Conservation (phyloP, 2,329 filamentous ascomycete genomes). For the Xylariaceae sp. region DNA sequence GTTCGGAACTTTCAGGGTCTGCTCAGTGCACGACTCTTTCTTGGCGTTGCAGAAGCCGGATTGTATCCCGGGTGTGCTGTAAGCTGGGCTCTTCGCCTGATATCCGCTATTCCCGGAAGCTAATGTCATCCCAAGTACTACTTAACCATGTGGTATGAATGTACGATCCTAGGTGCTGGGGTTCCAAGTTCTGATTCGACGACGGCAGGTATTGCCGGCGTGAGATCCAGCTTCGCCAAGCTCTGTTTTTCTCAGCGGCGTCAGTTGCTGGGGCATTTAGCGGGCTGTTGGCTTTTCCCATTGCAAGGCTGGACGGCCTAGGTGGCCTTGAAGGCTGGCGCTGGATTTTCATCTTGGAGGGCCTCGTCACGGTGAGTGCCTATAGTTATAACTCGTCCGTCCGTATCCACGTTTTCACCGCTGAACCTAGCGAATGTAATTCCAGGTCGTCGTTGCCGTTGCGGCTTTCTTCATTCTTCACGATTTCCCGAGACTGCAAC, state of each 20-base stretch:
- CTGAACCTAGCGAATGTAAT: not conserved
- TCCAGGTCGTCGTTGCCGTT: slow-evolving; percentile 53
- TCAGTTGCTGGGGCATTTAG: slow-evolving; percentile 75
- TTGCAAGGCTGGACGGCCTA: slow-evolving; percentile 64
- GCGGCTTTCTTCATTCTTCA: slow-evolving; percentile 67
- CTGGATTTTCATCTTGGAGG: slow-evolving; percentile 68
- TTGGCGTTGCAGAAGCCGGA: slow-evolving; percentile 32
- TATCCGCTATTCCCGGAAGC: not conserved
- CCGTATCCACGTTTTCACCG: too few species aligned
- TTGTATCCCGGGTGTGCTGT: slow-evolving; percentile 35
- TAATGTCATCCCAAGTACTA: slow-evolving; percentile 39
- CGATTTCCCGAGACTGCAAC: slow-evolving; percentile 73
- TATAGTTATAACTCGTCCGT: not conserved
- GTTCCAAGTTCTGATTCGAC: not conserved
- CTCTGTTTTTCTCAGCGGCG: slow-evolving; percentile 79
- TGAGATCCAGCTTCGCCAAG: slow-evolving; percentile 53
- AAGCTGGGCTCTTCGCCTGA: slow-evolving; percentile 6
- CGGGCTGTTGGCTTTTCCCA: slow-evolving; percentile 66
- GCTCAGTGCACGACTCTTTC: slow-evolving; percentile 49
- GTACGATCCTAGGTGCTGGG: not conserved
- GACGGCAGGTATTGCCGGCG: slow-evolving; percentile 45
- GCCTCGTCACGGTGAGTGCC: slow-evolving; percentile 59
- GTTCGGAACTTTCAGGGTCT: slow-evolving; percentile 47
- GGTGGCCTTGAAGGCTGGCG: slow-evolving; percentile 57
- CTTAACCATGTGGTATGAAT: slow-evolving; percentile 48